phyloP scores from a whole-genome alignment of 768 basidiomycete species.

The Rhodotorula diobovata region DNA sequence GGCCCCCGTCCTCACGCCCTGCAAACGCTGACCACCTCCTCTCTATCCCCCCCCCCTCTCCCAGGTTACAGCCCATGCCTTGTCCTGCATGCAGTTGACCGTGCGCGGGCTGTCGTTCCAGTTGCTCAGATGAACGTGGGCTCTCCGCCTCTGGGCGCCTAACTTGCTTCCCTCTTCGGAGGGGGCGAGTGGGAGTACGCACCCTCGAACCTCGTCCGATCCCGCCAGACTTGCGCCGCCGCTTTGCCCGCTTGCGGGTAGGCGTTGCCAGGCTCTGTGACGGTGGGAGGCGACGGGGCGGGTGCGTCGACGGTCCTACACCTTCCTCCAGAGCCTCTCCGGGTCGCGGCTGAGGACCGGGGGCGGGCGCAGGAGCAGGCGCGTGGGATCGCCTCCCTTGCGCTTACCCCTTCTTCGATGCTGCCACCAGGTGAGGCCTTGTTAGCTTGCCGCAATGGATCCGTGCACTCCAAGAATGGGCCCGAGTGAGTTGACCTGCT shows the following conservation, averaged over 20 bases:
- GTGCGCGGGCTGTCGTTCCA: slow-evolving; percentile 34
- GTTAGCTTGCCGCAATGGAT: no score
- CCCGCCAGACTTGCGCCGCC: slow-evolving; percentile 9
- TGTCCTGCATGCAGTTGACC: slow-evolving; percentile 3
- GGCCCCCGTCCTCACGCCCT: background rate
- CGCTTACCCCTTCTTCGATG: no score
- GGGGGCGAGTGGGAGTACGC: slow-evolving; percentile 5
- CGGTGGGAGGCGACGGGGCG: slow-evolving; percentile 18
- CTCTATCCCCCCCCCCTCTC: background rate
- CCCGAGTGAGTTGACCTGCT: no score
- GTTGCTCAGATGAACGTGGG: slow-evolving; percentile 27
- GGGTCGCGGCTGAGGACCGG: no score
- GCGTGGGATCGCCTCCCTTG: no score
- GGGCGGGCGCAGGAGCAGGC: no score
- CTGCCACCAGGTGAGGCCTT: no score
- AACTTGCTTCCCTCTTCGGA: background rate
- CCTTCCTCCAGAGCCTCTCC: background rate
- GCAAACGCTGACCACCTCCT: background rate
- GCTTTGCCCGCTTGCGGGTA: background rate
- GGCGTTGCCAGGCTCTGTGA: slow-evolving; percentile 27
- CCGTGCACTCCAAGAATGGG: no score
- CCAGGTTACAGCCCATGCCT: background rate
- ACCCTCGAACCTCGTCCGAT: slow-evolving; percentile 31
- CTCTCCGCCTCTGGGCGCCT: slow-evolving; percentile 32
- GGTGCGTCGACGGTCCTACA: slow-evolving; percentile 34